phyloP scores from a whole-genome alignment of 1,139 yeast genomes.

The Hansenula lynferdii region DNA sequence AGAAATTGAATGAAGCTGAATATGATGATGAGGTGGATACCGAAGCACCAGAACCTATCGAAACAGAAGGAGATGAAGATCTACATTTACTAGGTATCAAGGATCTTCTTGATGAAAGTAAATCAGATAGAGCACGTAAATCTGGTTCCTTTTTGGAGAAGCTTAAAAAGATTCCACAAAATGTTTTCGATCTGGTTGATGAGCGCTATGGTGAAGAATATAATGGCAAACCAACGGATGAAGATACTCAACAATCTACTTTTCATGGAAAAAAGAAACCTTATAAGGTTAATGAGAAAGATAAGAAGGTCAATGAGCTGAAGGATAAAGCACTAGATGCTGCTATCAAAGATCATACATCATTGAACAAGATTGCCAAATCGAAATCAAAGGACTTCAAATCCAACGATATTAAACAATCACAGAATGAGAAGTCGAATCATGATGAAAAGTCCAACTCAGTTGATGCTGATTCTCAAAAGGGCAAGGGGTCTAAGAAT shows the following conservation, averaged over 20 bases:
- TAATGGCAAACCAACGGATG: too few relatives aligned
- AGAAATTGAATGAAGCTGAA: not conserved
- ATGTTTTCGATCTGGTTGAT: constrained; percentile 1
- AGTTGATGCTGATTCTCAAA: not conserved
- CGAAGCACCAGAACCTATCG: too few relatives aligned
- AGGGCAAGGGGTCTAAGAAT: too few relatives aligned
- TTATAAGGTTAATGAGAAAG: not conserved
- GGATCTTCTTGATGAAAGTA: not conserved
- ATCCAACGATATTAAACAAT: not conserved
- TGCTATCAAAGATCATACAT: not conserved
- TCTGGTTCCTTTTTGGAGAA: not conserved
- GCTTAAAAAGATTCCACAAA: not conserved
- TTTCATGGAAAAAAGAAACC: not conserved
- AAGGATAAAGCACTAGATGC: not conserved
- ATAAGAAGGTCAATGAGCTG: not conserved
- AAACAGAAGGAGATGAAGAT: too few relatives aligned
- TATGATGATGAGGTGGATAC: too few relatives aligned
- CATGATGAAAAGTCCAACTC: too few relatives aligned
- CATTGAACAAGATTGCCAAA: not conserved
- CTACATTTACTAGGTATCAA: not conserved
- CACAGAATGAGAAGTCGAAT: not conserved
- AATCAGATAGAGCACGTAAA: not conserved
- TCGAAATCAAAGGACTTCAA: too few relatives aligned
- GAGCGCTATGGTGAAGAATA: not conserved
- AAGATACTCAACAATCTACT: too few relatives aligned